Evolutionary conservation across 148 eudicot species (phyloP), one percentile per base, ranked within the genome.

Genomic region (Diospyros lotus): DNA sequence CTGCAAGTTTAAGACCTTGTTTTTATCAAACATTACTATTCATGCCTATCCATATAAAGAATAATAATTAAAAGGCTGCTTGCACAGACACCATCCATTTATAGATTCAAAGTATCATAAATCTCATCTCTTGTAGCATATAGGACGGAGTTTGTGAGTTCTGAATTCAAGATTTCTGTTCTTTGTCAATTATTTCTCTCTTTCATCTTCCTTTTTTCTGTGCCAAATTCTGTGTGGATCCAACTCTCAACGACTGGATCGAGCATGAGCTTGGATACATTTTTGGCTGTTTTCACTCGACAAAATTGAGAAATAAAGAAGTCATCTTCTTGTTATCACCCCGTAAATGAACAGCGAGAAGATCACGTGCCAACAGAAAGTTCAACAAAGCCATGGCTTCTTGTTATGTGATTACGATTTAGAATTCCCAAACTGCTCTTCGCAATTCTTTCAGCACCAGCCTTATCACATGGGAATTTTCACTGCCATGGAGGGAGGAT

Each of bases 11-110:
- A 7, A 9, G 17, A 69, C 78, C 28, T 80, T 64, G 84, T 71
- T 52, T 64, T 73, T 76, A 72, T 81, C 84, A 76, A 73, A 74
- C 45, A 71, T 64, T 69, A 77, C 66, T 68, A 66, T 52, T 78
- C 77, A 58, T 46, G 40, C 74, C 78, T 75, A 81, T 69, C 84
- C 76, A 73, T 4, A 68, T 41, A 61, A 51, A 80, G 0, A 28
- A 28, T 28, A 81, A 68, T 53, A 46, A 7, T 38, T 42, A 9
- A 73, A 76, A 66, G 65, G 75, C 46, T 17, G 28, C 28, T 28
- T 28, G 28, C 28, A 28, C 0, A 28, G 28, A 28, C 28, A 28
- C 28, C 28, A 28, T 28, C 10, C 9, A 68, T 3, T 15, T 74
- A 18, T 61, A 28, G 28, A 28, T 28, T 28, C 28, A 28, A 64